These are phyloP conservation scores for Letharia columbiana DNA, from an alignment of 495 filamentous ascomycete genomes.

Conservation along the genomic window DNA sequence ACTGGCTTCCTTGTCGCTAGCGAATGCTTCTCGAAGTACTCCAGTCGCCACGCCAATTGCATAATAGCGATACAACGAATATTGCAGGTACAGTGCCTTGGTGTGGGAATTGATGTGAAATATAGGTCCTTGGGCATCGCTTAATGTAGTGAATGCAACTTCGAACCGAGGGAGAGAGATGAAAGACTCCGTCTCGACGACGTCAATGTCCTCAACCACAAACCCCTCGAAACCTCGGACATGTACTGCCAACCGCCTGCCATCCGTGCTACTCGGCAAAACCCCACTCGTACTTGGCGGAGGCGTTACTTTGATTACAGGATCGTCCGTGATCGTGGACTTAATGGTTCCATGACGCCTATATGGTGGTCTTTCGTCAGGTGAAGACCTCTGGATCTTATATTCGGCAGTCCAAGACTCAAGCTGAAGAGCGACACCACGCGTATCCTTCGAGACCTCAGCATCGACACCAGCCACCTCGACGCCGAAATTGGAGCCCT, in stretches of 20 bases:
- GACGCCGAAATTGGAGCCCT: constrained; percentile 78
- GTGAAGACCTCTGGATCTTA: constrained; percentile 65
- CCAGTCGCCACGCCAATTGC: constrained; percentile 73
- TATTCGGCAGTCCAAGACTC: constrained; percentile 92
- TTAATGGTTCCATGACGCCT: constrained; percentile 48
- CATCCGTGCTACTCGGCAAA: constrained; percentile 60
- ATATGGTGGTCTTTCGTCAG: constrained; percentile 40
- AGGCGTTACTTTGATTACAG: constrained; percentile 46
- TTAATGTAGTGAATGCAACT: constrained; percentile 72
- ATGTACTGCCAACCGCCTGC: constrained; percentile 72
- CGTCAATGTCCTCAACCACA: constrained; percentile 77
- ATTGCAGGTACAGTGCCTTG: constrained; percentile 70
- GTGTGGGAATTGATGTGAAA: constrained; percentile 79
- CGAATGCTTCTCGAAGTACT: constrained; percentile 68
- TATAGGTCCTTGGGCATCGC: constrained; percentile 74
- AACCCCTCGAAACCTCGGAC: constrained; percentile 76
- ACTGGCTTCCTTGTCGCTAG: constrained; percentile 35
- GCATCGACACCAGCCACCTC: constrained; percentile 85
- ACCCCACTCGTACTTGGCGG: constrained; percentile 54
- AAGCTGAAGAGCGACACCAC: constrained; percentile 76
- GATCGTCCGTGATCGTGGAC: constrained; percentile 45
- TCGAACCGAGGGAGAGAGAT: constrained; percentile 80
- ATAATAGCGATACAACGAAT: constrained; percentile 92
- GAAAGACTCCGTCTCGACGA: constrained; percentile 77
- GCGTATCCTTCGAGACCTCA: constrained; percentile 65